Evolutionary conservation across 1,139 yeast genomes (phyloP).

Genomic region (Debaryomycetaceae sp.): DNA sequence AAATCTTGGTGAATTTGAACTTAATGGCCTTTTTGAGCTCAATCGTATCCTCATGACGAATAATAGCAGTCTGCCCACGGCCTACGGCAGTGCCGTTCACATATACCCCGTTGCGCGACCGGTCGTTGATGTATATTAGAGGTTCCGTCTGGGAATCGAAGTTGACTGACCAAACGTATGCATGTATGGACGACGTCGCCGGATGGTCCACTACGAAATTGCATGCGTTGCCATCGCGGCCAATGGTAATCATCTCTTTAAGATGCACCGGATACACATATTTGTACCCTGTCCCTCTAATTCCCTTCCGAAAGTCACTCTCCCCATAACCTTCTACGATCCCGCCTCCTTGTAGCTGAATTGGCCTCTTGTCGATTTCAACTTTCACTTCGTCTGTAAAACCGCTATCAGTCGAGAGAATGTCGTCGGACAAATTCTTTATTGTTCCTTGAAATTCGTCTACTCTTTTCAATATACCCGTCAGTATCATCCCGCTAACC

Average conservation of each 20-base stretch:
- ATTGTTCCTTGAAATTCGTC: background rate
- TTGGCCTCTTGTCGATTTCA: background rate
- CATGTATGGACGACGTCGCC: constrained; percentile 41
- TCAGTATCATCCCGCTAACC: background rate
- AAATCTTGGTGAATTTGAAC: constrained; percentile 2
- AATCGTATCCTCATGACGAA: constrained; percentile 45
- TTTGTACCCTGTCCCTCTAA: background rate
- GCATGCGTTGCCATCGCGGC: constrained; percentile 11
- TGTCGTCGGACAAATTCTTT: background rate
- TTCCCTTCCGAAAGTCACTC: background rate
- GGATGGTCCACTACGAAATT: constrained; percentile 11
- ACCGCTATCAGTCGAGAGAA: too few species aligned
- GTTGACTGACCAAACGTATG: constrained; percentile 44
- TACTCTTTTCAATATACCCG: background rate
- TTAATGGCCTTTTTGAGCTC: constrained; percentile 31
- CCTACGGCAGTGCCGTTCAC: constrained; percentile 37
- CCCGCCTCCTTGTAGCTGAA: constrained; percentile 1
- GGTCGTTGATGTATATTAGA: constrained; percentile 51
- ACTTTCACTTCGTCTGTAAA: too few species aligned
- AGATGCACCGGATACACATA: constrained; percentile 8
- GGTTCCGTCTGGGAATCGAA: constrained; percentile 51
- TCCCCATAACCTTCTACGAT: background rate
- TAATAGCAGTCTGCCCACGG: constrained; percentile 28
- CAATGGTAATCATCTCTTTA: constrained; percentile 12
- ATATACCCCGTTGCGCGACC: constrained; percentile 52